Evolutionary conservation across 331 rosid species (phyloP), one percentile per base, ranked within the genome.

Genomic region (Quercus lobata): DNA sequence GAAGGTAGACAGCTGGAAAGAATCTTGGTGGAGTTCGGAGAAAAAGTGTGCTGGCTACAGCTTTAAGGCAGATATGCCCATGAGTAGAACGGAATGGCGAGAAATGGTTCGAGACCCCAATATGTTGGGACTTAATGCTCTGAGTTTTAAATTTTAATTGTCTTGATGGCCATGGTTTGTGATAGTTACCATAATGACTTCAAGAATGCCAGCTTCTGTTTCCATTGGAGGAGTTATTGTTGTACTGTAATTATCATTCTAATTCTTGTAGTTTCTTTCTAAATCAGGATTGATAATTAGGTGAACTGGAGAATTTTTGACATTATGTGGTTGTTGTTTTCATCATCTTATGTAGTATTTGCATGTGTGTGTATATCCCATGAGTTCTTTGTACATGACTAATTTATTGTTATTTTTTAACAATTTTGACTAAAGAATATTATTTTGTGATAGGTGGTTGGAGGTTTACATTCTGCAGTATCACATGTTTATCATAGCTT

Each of bases 401-500:
- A 76, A 61, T 68, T 82, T 76, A 69, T 75, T 11, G 54, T 29
- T 49, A 17, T 57, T 60, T 52, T 35, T 74, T 78, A 21, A 53
- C 73, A 53, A 25, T 76, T 70, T 57, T 74, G 75, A 83, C 88
- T 83, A 7, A 86, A 46, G 56, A 75, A 73, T 74, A 32, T 16
- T 79, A 84, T 80, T 75, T 65, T 63, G 41, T 85, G 81, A 65
- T 94, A 95, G 99, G 93, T 83, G 77, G 71, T 93, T 78, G 86
- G 82, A 79, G 72, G 82, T 69, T 79, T 91, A 76, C 85, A 78
- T 72, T 85, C 87, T 80, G 88, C 83, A 49, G 83, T 81, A 57
- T 90, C 89, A 68, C 70, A 72, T 76, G 69, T 86, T 73, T 72
- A 80, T 75, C 54, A 78, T 76, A 72, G 80, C 76, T 83, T 83